These are phyloP conservation scores for Cryptococcus sp. DNA, from an alignment of 1,284 basidiomycete genomes.

Conservation along the genomic window DNA sequence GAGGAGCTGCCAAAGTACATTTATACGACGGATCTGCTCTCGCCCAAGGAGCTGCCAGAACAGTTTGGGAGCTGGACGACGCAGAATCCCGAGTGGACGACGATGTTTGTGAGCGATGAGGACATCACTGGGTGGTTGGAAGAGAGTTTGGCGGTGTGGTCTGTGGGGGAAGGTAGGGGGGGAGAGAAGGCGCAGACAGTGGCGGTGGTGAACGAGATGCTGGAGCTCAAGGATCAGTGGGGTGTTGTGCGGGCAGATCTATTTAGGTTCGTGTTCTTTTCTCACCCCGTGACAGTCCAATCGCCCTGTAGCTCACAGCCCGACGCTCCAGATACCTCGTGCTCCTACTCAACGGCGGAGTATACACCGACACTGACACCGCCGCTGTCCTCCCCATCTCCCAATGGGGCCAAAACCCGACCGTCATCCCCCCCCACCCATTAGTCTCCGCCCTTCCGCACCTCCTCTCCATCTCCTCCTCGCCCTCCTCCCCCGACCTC, in stretches of 20 bases:
- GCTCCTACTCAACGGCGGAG: constrained; percentile 29
- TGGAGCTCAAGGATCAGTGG: constrained; percentile 6
- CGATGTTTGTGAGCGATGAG: constrained; percentile 20
- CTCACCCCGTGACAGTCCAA: neutral
- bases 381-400: constrained; percentile 22
- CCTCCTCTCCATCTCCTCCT: constrained; percentile 1
- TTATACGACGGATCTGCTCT: constrained; percentile 23
- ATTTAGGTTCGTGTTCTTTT: constrained; percentile 17
- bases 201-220: constrained; percentile 14
- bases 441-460: neutral
- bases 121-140: constrained; percentile 24
- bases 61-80: constrained; percentile 24
- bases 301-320: neutral
- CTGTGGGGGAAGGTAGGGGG: neutral
- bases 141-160: neutral
- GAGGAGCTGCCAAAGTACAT: constrained; percentile 15
- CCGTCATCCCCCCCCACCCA: neutral
- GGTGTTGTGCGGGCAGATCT: constrained; percentile 28
- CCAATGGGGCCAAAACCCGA: constrained; percentile 18
- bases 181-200: neutral
- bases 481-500: neutral
- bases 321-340: constrained; percentile 21
- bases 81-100: constrained; percentile 21
- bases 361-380: constrained; percentile 38
- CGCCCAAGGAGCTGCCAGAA: constrained; percentile 16